Base-by-base conservation (phyloP, 1,139 yeast species). In the Kodamaea alishanica region DNA sequence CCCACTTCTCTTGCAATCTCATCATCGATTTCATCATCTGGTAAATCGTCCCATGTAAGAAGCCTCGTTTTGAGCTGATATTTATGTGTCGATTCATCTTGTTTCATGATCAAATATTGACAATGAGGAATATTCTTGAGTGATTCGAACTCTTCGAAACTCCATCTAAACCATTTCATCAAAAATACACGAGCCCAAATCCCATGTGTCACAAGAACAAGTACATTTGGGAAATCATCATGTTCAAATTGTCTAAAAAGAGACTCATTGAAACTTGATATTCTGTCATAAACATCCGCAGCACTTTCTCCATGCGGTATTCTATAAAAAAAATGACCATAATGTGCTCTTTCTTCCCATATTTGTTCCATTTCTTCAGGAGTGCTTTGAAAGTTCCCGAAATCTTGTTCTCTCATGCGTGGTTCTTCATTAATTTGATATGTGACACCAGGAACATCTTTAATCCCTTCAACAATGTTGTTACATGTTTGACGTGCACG, bases 271-370 rank as follows among this genome's bases (percentile, higher is more conserved):
- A 89, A 89, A 28, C 94, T 85, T 2, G 96, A 85, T 44, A 90
- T 84, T 35, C 97, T 67, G 58, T 89, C 96, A 61, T 81, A 89
- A 3, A 89, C 96, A 60, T 89, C 97, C 0, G 97, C 97, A 0
- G 96, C 97, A 52, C 92, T 83, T 58, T 89, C 97, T 4, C 97
- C 97, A 54, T 85, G 81, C 8, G 96, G 96, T 26, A 89, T 89
- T 40, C 97, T 64, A 57, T 84, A 89, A 61, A 89, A 89, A 41
- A 89, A 89, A 61, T 88, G 96, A 0, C 97, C 97, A 61, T 89
- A 89, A 48, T 81, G 80, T 0, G 95, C 90, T 33, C 97, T 65
- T 51, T 86, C 94, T 39, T 74, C 73, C 88, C 94, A 84, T 27
- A 85, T 80, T 49, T 68, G 65, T 50, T 80, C 81, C 94, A 89